These are phyloP conservation scores for Cladophialophora chaetospira DNA, from an alignment of 2,329 filamentous ascomycete genomes.

Conservation along the genomic window DNA sequence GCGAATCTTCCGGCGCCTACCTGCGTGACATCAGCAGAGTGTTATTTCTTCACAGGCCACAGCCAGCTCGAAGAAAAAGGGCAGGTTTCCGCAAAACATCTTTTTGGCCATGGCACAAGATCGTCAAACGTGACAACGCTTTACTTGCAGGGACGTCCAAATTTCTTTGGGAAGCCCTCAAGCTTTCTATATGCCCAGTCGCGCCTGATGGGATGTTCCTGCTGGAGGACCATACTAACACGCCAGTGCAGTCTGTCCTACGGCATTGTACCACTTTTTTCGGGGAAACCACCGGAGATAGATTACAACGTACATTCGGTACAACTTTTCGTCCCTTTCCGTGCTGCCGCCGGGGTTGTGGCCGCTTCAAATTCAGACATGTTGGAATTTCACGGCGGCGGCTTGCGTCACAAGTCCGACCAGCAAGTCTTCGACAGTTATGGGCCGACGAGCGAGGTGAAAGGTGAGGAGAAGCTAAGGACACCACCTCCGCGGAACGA, in stretches of 20 bases:
- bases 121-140: neutral
- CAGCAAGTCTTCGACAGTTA: neutral
- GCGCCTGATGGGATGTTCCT: too few relatives aligned
- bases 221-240: too few relatives aligned
- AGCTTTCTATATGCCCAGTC: neutral
- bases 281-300: neutral
- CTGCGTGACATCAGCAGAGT: constrained; percentile 14
- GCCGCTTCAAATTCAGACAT: constrained; percentile 14
- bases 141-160: neutral
- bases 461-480: too few relatives aligned
- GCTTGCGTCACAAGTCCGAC: too few relatives aligned
- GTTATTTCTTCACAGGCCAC: neutral
- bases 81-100: neutral
- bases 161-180: neutral
- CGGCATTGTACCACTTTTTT: neutral
- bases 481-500: too few relatives aligned
- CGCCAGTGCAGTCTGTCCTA: too few relatives aligned
- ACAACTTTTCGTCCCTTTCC: constrained; percentile 23
- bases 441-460: too few relatives aligned
- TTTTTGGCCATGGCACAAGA: neutral
- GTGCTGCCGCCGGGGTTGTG: constrained; percentile 3
- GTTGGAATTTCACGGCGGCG: too few relatives aligned
- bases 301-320: constrained; percentile 19
- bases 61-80: neutral
- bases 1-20: constrained; percentile 25